Percentiles rank a stretch among this genome's conserved stretches.
Evolutionary conservation across 202 grass and related monocot species (phyloP).

Genomic region (Carex arenaria): DNA sequence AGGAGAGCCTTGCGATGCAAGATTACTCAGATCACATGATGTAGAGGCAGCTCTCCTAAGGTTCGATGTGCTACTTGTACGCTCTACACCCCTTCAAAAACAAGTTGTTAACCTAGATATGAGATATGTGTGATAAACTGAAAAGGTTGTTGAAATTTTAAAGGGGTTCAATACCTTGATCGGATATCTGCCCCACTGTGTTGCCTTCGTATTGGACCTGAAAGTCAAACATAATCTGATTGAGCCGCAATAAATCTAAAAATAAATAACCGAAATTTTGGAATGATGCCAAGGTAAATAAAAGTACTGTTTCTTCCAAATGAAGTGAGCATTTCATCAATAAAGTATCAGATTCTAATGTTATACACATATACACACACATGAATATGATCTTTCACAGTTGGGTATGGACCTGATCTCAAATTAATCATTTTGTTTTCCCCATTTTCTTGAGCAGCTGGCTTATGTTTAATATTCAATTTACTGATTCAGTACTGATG

Average conservation of each 20-base stretch:
- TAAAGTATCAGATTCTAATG: not conserved
- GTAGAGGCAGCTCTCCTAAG: constrained; percentile 81
- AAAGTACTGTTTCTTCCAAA: not conserved
- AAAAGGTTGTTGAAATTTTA: not conserved
- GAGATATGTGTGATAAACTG: constrained; percentile 16
- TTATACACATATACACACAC: not conserved
- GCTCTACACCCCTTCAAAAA: constrained; percentile 50
- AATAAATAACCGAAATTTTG: not conserved
- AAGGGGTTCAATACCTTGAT: constrained; percentile 36
- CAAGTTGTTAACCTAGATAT: constrained; percentile 1
- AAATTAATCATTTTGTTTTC: not conserved
- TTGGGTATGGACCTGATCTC: not conserved
- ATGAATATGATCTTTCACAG: not conserved
- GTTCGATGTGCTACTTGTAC: constrained; percentile 37
- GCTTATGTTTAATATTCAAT: not conserved
- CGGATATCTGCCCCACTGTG: constrained; percentile 62
- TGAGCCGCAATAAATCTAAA: not conserved
- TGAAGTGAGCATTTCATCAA: not conserved
- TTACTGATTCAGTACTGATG: not conserved
- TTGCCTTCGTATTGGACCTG: constrained; percentile 70
- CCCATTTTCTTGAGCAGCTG: not conserved
- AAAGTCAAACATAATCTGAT: constrained; percentile 4
- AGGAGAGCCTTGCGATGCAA: constrained; percentile 61
- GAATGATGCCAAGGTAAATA: not conserved
- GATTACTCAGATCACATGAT: constrained; percentile 67